phyloP scores from a whole-genome alignment of 805 yeast species.

The Nakazawaea sp. region DNA sequence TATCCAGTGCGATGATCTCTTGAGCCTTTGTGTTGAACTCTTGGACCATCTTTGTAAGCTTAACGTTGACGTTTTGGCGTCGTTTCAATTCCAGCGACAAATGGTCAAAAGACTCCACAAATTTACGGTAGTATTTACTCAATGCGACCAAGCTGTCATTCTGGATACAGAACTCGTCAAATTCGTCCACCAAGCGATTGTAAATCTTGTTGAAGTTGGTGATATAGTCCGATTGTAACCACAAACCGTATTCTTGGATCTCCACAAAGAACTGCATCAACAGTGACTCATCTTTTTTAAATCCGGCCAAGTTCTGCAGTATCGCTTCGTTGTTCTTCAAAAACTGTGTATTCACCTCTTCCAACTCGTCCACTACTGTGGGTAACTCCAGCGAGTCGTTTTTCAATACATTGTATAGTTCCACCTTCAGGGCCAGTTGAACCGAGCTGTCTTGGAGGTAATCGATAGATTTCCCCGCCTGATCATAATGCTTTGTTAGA shows the following conservation, averaged over 20 bases:
- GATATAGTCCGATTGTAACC: conserved; percentile 1
- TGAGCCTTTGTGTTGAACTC: conserved; percentile 34
- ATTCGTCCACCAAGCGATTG: not conserved
- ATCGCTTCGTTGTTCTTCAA: conserved; percentile 42
- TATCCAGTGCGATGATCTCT: conserved; percentile 36
- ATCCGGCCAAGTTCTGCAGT: conserved; percentile 39
- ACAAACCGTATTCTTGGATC: not conserved
- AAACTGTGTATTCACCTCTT: conserved; percentile 55
- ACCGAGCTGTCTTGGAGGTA: conserved; percentile 25
- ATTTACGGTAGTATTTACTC: conserved; percentile 42
- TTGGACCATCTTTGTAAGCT: conserved; percentile 31
- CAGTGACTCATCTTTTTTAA: conserved; percentile 60
- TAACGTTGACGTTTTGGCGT: conserved; percentile 32
- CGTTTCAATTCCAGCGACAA: conserved; percentile 47
- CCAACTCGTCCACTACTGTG: conserved; percentile 49
- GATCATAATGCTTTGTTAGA: conserved; percentile 78
- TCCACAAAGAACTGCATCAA: conserved; percentile 1
- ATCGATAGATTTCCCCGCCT: conserved; percentile 47
- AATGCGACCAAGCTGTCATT: conserved; percentile 21
- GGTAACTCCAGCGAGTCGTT: conserved; percentile 52
- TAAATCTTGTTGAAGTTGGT: not conserved
- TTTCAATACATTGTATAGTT: conserved; percentile 38
- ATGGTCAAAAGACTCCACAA: conserved; percentile 43
- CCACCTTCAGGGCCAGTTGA: conserved; percentile 23
- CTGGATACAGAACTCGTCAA: not conserved